phyloP scores from a whole-genome alignment of 1,284 basidiomycete species.

The Ustilago vetiveriae region DNA sequence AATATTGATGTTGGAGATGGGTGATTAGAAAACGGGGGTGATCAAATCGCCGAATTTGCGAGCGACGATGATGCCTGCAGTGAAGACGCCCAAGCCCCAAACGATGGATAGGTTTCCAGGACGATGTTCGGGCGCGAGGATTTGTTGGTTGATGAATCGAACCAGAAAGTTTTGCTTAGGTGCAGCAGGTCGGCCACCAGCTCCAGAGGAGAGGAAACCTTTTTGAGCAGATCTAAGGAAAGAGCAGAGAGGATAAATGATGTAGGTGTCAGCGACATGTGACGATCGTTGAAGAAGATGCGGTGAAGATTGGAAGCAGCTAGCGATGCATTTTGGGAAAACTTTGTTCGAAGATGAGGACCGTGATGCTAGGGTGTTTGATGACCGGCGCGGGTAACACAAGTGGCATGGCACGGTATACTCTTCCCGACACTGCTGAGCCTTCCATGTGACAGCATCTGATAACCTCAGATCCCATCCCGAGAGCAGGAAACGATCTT shows the following conservation, averaged over 20 bases:
- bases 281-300: too few species aligned
- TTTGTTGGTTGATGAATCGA: constrained; percentile 52
- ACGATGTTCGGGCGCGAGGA: constrained; percentile 60
- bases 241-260: not conserved
- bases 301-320: too few species aligned
- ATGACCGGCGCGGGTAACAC: too few species aligned
- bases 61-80: constrained; percentile 53
- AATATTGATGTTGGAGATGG: not conserved
- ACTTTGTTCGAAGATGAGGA: too few species aligned
- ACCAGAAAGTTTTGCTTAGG: constrained; percentile 42
- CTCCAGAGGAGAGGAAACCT: constrained; percentile 32
- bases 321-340: too few species aligned
- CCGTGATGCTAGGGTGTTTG: too few species aligned
- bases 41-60: constrained; percentile 57
- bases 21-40: constrained; percentile 54
- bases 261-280: too few species aligned
- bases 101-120: constrained; percentile 58
- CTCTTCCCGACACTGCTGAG: too few species aligned
- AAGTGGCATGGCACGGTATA: too few species aligned
- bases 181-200: not conserved
- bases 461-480: too few species aligned
- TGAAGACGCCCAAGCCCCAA: constrained; percentile 60
- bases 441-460: too few species aligned
- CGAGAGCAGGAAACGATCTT: too few species aligned
- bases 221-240: constrained; percentile 44